phyloP scores from a whole-genome alignment of 768 basidiomycete species.

The Leucocoprinus birnbaumii region DNA sequence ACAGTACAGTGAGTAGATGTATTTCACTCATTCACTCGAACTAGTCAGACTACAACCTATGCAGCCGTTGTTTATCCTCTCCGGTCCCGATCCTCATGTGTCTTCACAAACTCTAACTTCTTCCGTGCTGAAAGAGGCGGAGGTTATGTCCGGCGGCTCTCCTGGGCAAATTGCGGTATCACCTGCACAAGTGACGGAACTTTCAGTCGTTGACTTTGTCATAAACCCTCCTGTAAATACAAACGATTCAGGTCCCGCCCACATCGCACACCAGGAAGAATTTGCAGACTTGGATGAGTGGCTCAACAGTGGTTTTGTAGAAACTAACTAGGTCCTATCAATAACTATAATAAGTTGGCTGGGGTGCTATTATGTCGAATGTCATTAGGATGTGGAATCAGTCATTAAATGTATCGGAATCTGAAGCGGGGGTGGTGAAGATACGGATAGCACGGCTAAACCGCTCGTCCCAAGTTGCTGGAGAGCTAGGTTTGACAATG shows the following conservation, averaged over 20 bases:
- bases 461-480: conserved; percentile 76
- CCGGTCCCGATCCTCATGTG: neutral
- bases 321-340: conserved; percentile 35
- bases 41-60: neutral
- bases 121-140: neutral
- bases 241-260: no score
- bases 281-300: conserved; percentile 68
- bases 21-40: neutral
- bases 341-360: conserved; percentile 5
- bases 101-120: neutral
- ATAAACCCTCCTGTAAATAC: neutral
- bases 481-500: conserved; percentile 60
- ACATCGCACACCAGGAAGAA: neutral
- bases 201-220: neutral
- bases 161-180: neutral
- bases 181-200: no score
- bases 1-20: neutral
- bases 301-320: conserved; percentile 63
- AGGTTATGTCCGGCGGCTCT: neutral
- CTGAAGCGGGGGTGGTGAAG: conserved; percentile 39
- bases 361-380: neutral
- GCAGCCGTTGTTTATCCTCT: neutral
- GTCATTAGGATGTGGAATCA: conserved; percentile 13
- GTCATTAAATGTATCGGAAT: conserved; percentile 9
- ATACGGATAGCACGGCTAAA: conserved; percentile 60